Percentiles rank a stretch among this genome's conserved stretches.
These are phyloP conservation scores for Moesziomyces sp. DNA, from an alignment of 1,284 basidiomycete genomes.

Conservation along the genomic window DNA sequence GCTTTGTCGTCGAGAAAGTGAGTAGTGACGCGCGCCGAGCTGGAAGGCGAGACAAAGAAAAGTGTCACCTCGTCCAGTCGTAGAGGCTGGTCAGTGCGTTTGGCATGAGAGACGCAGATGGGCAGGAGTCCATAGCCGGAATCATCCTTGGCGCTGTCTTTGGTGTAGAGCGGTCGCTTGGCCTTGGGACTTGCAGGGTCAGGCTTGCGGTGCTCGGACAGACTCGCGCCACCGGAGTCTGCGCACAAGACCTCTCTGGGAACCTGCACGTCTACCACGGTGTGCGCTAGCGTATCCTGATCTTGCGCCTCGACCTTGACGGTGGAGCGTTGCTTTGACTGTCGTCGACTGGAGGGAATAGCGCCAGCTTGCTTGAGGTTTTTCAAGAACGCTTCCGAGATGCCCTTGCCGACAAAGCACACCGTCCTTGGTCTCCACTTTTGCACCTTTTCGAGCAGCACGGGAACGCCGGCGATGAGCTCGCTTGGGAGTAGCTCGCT, in stretches of 20 bases:
- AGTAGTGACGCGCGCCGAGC: constrained; percentile 61
- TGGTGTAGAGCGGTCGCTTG: constrained; percentile 32
- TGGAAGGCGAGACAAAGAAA: constrained; percentile 55
- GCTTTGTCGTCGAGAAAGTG: constrained; percentile 59
- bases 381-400: constrained; percentile 40
- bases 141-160: constrained; percentile 42
- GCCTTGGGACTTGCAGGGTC: background rate
- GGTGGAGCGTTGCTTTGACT: no score
- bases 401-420: constrained; percentile 49
- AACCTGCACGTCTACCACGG: background rate
- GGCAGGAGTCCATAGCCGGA: constrained; percentile 39
- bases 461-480: constrained; percentile 39
- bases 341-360: background rate
- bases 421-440: constrained; percentile 37
- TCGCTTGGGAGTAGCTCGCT: constrained; percentile 40
- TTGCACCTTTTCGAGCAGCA: constrained; percentile 33
- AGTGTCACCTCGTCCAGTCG: constrained; percentile 30
- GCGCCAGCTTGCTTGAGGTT: constrained; percentile 34
- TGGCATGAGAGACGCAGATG: constrained; percentile 24
- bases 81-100: background rate
- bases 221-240: background rate
- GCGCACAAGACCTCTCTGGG: constrained; percentile 9
- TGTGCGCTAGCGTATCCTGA: background rate
- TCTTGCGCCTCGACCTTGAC: constrained; percentile 4
- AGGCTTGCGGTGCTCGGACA: background rate